Evolutionary conservation across 768 basidiomycete species (phyloP), one percentile per base, ranked within the genome.

Genomic region (Collybiopsis luxurians): DNA sequence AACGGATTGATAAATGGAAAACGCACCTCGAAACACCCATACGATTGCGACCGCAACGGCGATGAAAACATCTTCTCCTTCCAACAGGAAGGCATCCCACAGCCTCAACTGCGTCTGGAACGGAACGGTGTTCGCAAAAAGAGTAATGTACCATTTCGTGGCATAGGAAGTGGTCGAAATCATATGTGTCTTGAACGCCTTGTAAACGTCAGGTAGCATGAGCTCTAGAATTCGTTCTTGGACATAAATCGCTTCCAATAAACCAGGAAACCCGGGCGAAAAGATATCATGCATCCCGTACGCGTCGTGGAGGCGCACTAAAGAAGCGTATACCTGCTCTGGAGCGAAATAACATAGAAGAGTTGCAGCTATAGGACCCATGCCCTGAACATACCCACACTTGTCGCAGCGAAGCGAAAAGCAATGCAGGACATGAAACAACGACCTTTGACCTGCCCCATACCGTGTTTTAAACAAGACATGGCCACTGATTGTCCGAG

Each of bases 141-240:
- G 77, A 2, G 97, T 98, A 71, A 99, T 98, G 69, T 98, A 99
- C 97, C 97, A 98, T 71, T 98, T 98, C 1, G 96, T 98, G 26
- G 95, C 95, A 73, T 96, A 99, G 19, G 92, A 85, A 27, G 95
- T 95, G 12, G 93, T 95, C 7, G 90, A 90, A 57, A 99, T 89
- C 82, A 84, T 89, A 64, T 98, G 88, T 64, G 83, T 87, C 74
- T 86, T 83, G 73, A 98, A 95, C 19, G 91, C 86, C 19, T 76
- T 78, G 64, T 90, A 95, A 26, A 98, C 92, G 26, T 83, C 86
- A 0, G 97, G 97, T 87, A 98, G 89, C 77, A 90, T 83, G 59
- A 79, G 77, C 69, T 95, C 84, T 69, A 86, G 91, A 43, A 97
- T 80, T 44, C 89, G 84, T 67, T 99, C 96, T 67, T 98, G 95